phyloP scores from a whole-genome alignment of 1,139 yeast species.

The Tardiomyces blankii region DNA sequence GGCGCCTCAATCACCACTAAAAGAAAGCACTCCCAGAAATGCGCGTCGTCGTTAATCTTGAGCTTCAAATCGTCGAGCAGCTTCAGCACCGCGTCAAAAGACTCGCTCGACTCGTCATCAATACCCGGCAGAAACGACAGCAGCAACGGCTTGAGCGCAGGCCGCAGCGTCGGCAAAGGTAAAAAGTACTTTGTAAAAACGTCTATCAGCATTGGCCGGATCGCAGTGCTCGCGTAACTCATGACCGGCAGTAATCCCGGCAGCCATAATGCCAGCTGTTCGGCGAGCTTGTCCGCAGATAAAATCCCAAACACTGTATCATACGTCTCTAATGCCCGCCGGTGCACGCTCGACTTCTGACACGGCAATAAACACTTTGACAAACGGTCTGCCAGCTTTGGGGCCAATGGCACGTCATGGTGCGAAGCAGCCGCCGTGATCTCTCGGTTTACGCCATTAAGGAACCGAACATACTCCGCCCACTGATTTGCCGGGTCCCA shows the following conservation, averaged over 20 bases:
- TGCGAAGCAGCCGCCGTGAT: background rate
- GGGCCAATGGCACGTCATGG: conserved; percentile 36
- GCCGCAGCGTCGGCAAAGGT: conserved; percentile 41
- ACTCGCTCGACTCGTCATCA: conserved; percentile 86
- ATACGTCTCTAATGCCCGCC: conserved; percentile 72
- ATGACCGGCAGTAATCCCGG: conserved; percentile 83
- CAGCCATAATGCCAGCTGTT: conserved; percentile 49
- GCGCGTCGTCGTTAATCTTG: conserved; percentile 53
- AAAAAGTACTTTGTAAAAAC: conserved; percentile 48
- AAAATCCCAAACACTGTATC: conserved; percentile 55
- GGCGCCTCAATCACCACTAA: conserved; percentile 65
- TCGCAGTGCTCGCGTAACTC: conserved; percentile 79
- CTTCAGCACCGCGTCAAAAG: conserved; percentile 48
- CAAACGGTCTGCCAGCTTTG: conserved; percentile 27
- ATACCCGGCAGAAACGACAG: conserved; percentile 75
- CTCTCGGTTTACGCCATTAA: background rate
- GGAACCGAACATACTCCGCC: background rate
- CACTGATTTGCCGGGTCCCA: background rate
- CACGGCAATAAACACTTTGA: conserved; percentile 61
- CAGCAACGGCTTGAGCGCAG: conserved; percentile 56
- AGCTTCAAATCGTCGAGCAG: conserved; percentile 50
- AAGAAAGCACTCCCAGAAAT: conserved; percentile 81
- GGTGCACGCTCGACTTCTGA: conserved; percentile 93
- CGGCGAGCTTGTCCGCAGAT: conserved; percentile 24
- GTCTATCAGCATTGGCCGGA: conserved; percentile 63